Base-by-base conservation (phyloP, 352 stramenopile genomes). In the Achlya hypogyna region DNA sequence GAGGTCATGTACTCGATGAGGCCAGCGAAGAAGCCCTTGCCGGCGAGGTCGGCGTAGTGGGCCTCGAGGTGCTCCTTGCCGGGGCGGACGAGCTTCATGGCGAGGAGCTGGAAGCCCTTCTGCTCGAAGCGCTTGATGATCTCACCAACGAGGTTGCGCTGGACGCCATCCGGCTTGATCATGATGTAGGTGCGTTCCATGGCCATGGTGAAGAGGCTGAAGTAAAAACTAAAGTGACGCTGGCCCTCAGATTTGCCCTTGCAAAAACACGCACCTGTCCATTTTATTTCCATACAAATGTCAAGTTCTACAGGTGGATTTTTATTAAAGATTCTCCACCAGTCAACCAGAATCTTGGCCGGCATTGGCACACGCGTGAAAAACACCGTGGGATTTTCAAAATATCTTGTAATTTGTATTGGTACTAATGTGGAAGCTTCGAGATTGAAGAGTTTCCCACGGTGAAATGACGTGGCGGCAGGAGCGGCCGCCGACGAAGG, bases 141-240 rank as follows among this genome's bases (percentile, higher is more conserved):
- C 79, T 99, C 91, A 65, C 94, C 95, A 62, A 98, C 84, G 42
- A 98, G 75, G 76, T 88, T 73, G 72, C 96, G 89, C 82, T 98
- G 95, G 72, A 99, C 96, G 63, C 96, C 96, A 74, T 99, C 96
- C 52, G 96, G 96, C 88, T 99, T 99, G 82, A 99, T 96, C 93
- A 96, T 95, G 72, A 96, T 96, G 75, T 83, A 88, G 58, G 80
- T 88, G 62, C 76, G 78, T 83, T 88, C 80, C 25, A 53, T 53
- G 27, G 28, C 59, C n/a, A n/a, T n/a, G n/a, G 29, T 5, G 22
- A 25, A 35, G 22, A 32, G 8, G 35, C 22, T 22, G 32, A 45
- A 18, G 60, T 22, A 54, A 53, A 67, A 51, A 51, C 60, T 16
- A 67, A 67, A 67, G 60, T 67, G 60, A 51, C 25, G 25, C 10